These are phyloP conservation scores for Funneliformis caledonium DNA, from an alignment of 371 early-diverging fungal species.

Conservation along the genomic window DNA sequence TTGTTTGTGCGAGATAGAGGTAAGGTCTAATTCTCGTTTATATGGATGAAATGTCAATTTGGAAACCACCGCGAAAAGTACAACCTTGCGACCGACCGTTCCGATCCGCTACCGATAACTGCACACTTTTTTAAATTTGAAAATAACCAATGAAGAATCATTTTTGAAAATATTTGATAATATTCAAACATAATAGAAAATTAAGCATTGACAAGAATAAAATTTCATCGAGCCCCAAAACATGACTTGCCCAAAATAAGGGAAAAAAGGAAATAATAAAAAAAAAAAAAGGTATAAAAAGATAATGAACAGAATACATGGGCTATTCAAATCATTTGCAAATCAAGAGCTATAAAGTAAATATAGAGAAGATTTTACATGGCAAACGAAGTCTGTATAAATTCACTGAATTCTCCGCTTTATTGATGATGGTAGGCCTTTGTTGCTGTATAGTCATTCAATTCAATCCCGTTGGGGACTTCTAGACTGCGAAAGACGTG, in stretches of 20 bases:
- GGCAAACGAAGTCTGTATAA: constrained; percentile 25
- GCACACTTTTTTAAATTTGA: constrained; percentile 34
- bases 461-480: constrained; percentile 16
- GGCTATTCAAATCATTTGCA: constrained; percentile 12
- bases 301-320: background rate
- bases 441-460: background rate
- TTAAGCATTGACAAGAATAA: constrained; percentile 9
- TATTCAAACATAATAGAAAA: constrained; percentile 1
- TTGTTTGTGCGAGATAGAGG: constrained; percentile 1
- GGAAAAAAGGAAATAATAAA: background rate
- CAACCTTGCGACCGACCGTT: constrained; percentile 38
- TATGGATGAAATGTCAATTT: background rate
- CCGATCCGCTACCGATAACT: constrained; percentile 34
- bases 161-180: constrained; percentile 5
- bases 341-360: constrained; percentile 12
- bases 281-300: constrained; percentile 12
- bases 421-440: background rate
- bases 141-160: constrained; percentile 21
- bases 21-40: constrained; percentile 35
- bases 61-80: constrained; percentile 10
- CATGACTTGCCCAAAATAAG: background rate
- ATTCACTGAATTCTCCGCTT: background rate
- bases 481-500: background rate
- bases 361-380: constrained; percentile 4
- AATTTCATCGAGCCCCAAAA: background rate